Evolutionary conservation across 2,329 filamentous ascomycete genomes (phyloP), one percentile per base, ranked within the genome.

Genomic region (Ophiobolus disseminans): DNA sequence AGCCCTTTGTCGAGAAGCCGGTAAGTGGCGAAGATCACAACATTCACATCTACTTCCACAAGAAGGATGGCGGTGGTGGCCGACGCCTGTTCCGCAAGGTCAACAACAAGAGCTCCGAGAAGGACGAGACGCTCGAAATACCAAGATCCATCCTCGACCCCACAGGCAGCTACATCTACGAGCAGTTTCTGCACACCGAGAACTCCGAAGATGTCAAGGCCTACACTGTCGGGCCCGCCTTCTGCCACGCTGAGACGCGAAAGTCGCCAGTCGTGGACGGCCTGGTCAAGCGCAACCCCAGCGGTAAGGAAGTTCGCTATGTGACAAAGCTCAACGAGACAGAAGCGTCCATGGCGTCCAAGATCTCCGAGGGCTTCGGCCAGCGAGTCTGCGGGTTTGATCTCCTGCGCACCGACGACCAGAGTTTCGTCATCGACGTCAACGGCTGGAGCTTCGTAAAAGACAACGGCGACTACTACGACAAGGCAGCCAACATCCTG

Each of bases 391-490:
- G 94, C 69, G 94, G 94, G 0, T 99, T 99, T 65, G 94, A 99
- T 70, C 81, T 99, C 51, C 80, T 99, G 47, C 87, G 95, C 21
- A 91, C 92, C 10, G 87, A 86, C 40, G 90, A 91, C 13, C 90
- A 90, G 72, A 97, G 93, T 70, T 99, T 91, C 74, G 94, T 99
- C 39, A 99, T 99, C 60, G 94, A 99, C 65, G 94, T 99, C 62
- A 99, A 99, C 72, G 94, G 94, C 10, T 99, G 95, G 95, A 97
- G 93, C 69, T 99, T 99, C 66, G 94, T 99, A 72, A 99, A 99
- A 73, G 95, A 99, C 72, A 99, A 99, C 65, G 93, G 97, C 55
- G 92, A 96, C 52, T 99, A 99, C 73, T 99, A 99, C 71, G 90
- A 97, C 66, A 90, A 91, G 66, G 94, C 88, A 61, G 86, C 94